Base-by-base conservation (phyloP, 352 stramenopile genomes). In the Globisporangium orthogonon region DNA sequence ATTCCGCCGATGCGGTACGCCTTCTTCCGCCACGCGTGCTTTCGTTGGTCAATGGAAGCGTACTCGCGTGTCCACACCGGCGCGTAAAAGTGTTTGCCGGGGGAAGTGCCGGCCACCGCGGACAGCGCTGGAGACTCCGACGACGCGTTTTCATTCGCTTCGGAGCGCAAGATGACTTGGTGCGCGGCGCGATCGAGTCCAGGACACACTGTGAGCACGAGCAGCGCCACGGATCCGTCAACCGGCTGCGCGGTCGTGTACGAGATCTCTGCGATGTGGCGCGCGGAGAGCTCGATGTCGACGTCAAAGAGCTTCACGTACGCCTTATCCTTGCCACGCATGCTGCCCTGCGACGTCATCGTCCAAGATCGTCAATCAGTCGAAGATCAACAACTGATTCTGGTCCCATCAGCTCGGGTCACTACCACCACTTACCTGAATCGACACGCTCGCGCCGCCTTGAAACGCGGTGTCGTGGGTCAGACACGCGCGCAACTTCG, bases 281-380 rank as follows among this genome's bases (percentile, higher is more conserved):
- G 64, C 41, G 67, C 54, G 13, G 64, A 73, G 11, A 78, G 70
- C 54, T 67, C 70, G 29, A 78, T 69, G 39, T 78, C 70, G 9
- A 69, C 64, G 23, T 75, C 70, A 28, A 69, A 75, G 44, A 78
- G 67, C 56, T 78, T 78, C 37, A 75, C 69, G 54, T 74, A 78
- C 28, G 60, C 57, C 18, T 75, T 75, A 47, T 75, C 67, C 2
- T 55, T 60, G 15, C 58, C 59, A 44, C 54, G 35, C 57, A 75
- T 56, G 55, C 63, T 58, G n/a, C 70, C 70, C 64, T 77, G 43
- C 4, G 1, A 14, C 18, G 53, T 7, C 35, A 37, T 10, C 40
- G 6, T 17, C 39, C 33, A 37, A 37, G 37, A 23, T 29, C 18
- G 29, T 28, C 39, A 48, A 6, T 14, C 13, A 9, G 47, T 28